Evolutionary conservation across 1,139 yeast species (phyloP), one percentile per base, ranked within the genome.

Genomic region (Arxiozyma telluris): DNA sequence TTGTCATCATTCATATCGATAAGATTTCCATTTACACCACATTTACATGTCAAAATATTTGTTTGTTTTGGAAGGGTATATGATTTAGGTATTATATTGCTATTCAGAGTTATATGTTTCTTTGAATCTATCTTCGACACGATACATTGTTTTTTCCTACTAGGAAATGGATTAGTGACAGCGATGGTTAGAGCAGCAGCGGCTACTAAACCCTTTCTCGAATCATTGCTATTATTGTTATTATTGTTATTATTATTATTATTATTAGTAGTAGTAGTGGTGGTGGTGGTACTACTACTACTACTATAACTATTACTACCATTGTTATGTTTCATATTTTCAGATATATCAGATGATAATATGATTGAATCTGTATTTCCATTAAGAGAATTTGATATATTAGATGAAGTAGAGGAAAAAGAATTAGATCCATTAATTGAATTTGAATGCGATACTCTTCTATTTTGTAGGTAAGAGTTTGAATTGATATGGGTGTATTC

Each of bases 41-140:
- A 91, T 4, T 89, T 81, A 71, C 98, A 91, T 3, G 96, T 88
- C 55, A 91, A 90, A 1, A 83, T 71, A 0, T 96, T 96, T 5
- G 89, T 77, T 64, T 88, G 94, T 3, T 87, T 85, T 56, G 80
- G 86, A 1, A 84, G 88, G 25, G 78, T 77, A 65, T 82, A 83
- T 1, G 77, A 63, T 12, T 68, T 65, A n/a, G 67, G 61, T 30
- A 20, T n/a, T 27, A 5, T 46, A 8, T 12, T 15, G 3, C 8
- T 34, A 3, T 45, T 47, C 47, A 44, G n/a, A 3, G 34, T 30
- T 34, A 44, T 38, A 11, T 9, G 44, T 30, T 18, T 45, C 17
- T 15, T 20, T 27, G 30, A 6, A 27, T 27, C 30, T 8, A 27
- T 9, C 11, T 27, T 27, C 18, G 23, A 17, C 38, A 18, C 20